phyloP scores from a whole-genome alignment of 441 rosid genomes.

The Gossypium gossypioides region DNA sequence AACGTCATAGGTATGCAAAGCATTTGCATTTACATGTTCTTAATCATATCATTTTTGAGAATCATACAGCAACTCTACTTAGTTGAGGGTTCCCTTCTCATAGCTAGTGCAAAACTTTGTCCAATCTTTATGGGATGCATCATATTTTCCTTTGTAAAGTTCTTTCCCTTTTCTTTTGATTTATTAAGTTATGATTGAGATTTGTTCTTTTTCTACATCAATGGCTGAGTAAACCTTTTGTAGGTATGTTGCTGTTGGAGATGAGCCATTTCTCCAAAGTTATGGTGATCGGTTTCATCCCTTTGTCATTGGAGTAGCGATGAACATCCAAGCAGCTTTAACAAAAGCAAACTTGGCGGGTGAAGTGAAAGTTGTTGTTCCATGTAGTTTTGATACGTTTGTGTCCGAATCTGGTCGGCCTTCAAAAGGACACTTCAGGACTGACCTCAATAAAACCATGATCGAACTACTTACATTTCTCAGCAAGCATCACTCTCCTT shows the following conservation, averaged over 20 bases:
- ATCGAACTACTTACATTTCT: constrained; percentile 65
- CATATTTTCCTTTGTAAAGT: neutral
- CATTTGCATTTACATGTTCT: neutral
- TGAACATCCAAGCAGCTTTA: constrained; percentile 64
- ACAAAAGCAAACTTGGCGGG: constrained; percentile 48
- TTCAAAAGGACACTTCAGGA: constrained; percentile 67
- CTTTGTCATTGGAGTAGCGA: constrained; percentile 59
- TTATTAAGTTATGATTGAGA: neutral
- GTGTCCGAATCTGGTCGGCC: constrained; percentile 52
- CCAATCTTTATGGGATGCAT: neutral
- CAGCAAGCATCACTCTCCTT: constrained; percentile 51
- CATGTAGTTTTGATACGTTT: constrained; percentile 61
- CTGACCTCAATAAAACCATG: constrained; percentile 74
- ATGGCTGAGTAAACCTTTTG: constrained; percentile 13
- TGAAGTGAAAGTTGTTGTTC: constrained; percentile 71
- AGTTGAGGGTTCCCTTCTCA: neutral
- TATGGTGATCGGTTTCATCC: constrained; percentile 58
- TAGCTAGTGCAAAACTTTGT: neutral
- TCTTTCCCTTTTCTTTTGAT: neutral
- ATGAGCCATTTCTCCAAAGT: constrained; percentile 62
- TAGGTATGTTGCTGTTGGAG: constrained; percentile 76
- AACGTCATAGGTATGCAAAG: neutral
- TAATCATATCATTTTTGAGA: neutral
- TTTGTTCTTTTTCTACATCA: neutral
- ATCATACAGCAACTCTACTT: neutral